Evolutionary conservation across 169 alveolate species (phyloP), one percentile per base, ranked within the genome.

Genomic region (Cryptosporidium ryanae): DNA sequence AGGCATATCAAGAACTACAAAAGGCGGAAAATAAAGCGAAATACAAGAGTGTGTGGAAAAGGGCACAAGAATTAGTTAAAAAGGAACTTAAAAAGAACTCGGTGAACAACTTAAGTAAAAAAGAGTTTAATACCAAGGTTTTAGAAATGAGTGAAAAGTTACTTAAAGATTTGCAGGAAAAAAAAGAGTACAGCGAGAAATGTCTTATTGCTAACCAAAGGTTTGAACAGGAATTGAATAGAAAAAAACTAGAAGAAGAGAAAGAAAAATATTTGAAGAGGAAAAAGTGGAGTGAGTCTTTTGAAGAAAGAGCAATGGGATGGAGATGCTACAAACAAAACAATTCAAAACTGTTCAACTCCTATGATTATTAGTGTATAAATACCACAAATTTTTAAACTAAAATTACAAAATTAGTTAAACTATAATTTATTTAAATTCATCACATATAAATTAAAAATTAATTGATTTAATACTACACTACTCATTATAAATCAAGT

Each of bases 151-250:
- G 96, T 71, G 96, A 92, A 64, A 90, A 65, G 43, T 90, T 94
- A 54, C 63, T 94, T 18, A 90, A 90, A 49, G 92, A 90, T 57
- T 93, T 90, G 27, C 81, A 84, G 81, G 96, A 94, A 23, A 82
- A 93, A 67, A 84, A 90, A 34, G 96, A 94, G 84, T 94, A 94
- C 66, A 95, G 96, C 25, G 95, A 94, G 83, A 91, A 87, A 50
- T 93, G 96, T 67, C 87, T 92, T 59, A 55, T 82, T 29, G 96
- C 96, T 5, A 94, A 94, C 76, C 92, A 90, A 46, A 54, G 68
- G 27, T 76, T 67, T 31, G 93, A 82, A 44, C 61, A 52, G 61
- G 84, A 90, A 18, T 44, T 68, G 10, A 50, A 68, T 29, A 55
- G 87, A 44, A 57, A 76, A 61, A 76, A 61, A 7, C 63, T 76